Evolutionary conservation across 257 asterid species (phyloP).

Genomic region (Lavandula angustifolia): DNA sequence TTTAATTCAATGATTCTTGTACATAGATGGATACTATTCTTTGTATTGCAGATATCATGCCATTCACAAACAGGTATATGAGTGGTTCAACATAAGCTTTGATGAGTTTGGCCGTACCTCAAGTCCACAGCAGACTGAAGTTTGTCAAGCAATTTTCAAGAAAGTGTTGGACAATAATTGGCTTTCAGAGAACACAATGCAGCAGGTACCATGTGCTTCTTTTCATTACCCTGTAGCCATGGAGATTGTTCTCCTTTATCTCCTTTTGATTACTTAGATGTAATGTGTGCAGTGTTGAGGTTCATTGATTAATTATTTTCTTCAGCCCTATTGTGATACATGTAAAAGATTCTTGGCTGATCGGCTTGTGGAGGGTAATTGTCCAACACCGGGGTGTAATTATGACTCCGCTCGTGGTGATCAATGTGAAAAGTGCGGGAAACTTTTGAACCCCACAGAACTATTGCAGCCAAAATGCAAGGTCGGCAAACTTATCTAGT

Average conservation of each 20-base stretch:
- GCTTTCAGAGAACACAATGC: slow-evolving; percentile 80
- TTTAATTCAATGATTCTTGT: background rate
- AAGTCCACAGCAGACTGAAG: slow-evolving; percentile 82
- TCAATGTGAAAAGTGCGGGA: slow-evolving; percentile 88
- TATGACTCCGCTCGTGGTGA: slow-evolving; percentile 94
- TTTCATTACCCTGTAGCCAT: background rate
- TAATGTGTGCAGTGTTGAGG: slow-evolving; percentile 1
- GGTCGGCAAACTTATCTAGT: slow-evolving; percentile 44
- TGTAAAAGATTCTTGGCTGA: slow-evolving; percentile 85
- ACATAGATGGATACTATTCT: background rate
- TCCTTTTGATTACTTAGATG: slow-evolving; percentile 10
- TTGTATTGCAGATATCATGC: slow-evolving; percentile 66
- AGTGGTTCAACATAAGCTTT: slow-evolving; percentile 84
- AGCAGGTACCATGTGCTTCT: slow-evolving; percentile 55
- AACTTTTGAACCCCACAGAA: slow-evolving; percentile 91
- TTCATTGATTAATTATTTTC: slow-evolving; percentile 20
- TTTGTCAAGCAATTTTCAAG: slow-evolving; percentile 83
- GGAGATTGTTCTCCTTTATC: background rate
- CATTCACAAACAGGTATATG: slow-evolving; percentile 72
- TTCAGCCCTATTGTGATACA: slow-evolving; percentile 76
- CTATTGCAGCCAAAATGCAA: slow-evolving; percentile 85
- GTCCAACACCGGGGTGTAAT: slow-evolving; percentile 80
- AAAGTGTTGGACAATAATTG: slow-evolving; percentile 68
- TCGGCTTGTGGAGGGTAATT: slow-evolving; percentile 82
- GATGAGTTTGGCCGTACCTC: slow-evolving; percentile 96